A percentile compares a stretch with the other conserved stretches of the same genome.
phyloP scores from a whole-genome alignment of 495 filamentous ascomycete genomes.

The Penicillium cinerascens region DNA sequence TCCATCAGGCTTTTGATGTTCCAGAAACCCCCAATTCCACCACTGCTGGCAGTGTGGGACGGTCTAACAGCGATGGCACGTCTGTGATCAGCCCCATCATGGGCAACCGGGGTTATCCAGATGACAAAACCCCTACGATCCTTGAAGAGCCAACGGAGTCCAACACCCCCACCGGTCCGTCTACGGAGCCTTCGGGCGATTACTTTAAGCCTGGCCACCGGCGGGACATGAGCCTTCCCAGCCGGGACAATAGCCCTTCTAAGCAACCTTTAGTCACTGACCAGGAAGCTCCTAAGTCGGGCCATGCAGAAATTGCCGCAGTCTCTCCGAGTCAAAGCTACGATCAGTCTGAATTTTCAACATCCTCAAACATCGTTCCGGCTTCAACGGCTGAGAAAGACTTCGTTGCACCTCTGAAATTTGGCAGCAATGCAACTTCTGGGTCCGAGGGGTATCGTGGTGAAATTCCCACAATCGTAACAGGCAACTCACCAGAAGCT shows the following conservation, averaged over 20 bases:
- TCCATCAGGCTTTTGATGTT: slow-evolving; percentile 68
- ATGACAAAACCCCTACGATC: slow-evolving; percentile 54
- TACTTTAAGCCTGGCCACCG: slow-evolving; percentile 56
- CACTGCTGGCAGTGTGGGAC: slow-evolving; percentile 42
- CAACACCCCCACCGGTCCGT: slow-evolving; percentile 28
- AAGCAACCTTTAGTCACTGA: slow-evolving; percentile 51
- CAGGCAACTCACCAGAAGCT: slow-evolving; percentile 54
- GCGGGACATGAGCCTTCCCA: slow-evolving; percentile 59
- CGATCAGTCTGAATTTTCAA: slow-evolving; percentile 12
- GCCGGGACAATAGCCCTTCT: slow-evolving; percentile 60
- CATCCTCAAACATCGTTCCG: too few species aligned
- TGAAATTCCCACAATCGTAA: slow-evolving; percentile 46
- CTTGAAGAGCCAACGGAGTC: slow-evolving; percentile 50
- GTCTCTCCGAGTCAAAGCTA: slow-evolving; percentile 17
- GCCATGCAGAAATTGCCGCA: slow-evolving; percentile 42
- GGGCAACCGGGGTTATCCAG: slow-evolving; percentile 36
- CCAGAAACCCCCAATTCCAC: slow-evolving; percentile 55
- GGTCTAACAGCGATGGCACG: slow-evolving; percentile 64
- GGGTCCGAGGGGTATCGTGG: slow-evolving; percentile 19
- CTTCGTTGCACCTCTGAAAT: slow-evolving; percentile 38
- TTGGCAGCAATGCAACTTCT: slow-evolving; percentile 21
- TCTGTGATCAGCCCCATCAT: slow-evolving; percentile 69
- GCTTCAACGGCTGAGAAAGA: slow-evolving; percentile 37
- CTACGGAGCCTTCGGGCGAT: slow-evolving; percentile 8
- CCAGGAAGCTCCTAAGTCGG: slow-evolving; percentile 37